Percentiles rank a stretch among this genome's conserved stretches.
phyloP scores from a whole-genome alignment of 768 basidiomycete genomes.

The Tricholoma terreum region DNA sequence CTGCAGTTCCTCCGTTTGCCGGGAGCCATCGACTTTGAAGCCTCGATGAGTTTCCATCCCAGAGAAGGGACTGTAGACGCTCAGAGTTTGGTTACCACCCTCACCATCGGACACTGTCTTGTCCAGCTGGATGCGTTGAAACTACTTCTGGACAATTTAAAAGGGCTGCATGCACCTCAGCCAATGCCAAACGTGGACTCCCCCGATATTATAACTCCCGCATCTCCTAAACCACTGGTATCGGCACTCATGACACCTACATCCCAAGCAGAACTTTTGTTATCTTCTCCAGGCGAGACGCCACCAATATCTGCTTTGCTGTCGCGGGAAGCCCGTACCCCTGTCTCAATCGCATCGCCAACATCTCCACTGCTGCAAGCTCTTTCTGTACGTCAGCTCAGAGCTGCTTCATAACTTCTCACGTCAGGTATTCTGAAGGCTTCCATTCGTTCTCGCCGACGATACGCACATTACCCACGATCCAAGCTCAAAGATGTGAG shows the following conservation, averaged over 20 bases:
- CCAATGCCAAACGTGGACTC: background rate
- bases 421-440: conserved; percentile 30
- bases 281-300: conserved; percentile 6
- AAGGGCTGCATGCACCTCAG: conserved; percentile 3
- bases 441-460: conserved; percentile 45
- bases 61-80: conserved; percentile 50
- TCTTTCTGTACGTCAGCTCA: conserved; percentile 21
- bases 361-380: conserved; percentile 22
- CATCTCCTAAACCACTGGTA: background rate
- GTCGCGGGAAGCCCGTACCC: conserved; percentile 6
- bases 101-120: conserved; percentile 45
- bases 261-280: conserved; percentile 5
- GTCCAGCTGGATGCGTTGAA: conserved; percentile 46
- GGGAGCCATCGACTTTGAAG: conserved; percentile 39
- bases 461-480: conserved; percentile 32
- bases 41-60: conserved; percentile 58
- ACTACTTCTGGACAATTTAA: conserved; percentile 24
- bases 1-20: conserved; percentile 46
- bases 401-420: conserved; percentile 13
- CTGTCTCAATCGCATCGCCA: conserved; percentile 18
- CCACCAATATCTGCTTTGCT: conserved; percentile 6
- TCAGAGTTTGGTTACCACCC: conserved; percentile 45
- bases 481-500: conserved; percentile 37
- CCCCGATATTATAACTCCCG: background rate
- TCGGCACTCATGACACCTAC: conserved; percentile 7